Evolutionary conservation across 441 rosid species (phyloP).

Genomic region (Adansonia gregorii): DNA sequence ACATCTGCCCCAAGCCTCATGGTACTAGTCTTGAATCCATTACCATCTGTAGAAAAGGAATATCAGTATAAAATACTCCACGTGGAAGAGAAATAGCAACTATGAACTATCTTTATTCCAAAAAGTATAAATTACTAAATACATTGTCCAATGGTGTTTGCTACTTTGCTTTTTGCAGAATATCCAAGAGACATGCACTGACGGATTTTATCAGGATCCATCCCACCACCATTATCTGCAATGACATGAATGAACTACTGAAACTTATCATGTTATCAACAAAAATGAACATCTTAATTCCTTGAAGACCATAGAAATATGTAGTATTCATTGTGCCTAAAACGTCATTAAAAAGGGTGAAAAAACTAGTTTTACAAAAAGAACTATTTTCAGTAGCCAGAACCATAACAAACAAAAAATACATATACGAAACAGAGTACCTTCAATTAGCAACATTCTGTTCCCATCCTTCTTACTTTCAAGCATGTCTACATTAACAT

Average conservation of each 20-base stretch:
- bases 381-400: background rate
- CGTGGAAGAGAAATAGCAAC: background rate
- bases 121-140: constrained; percentile 22
- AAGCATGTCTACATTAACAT: constrained; percentile 69
- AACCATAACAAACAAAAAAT: background rate
- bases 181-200: too few species aligned
- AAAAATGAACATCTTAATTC: background rate
- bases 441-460: constrained; percentile 82
- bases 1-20: constrained; percentile 99
- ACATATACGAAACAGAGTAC: constrained; percentile 30
- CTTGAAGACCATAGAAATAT: background rate
- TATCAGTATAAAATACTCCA: constrained; percentile 16
- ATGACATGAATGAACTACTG: background rate
- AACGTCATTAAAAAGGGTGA: background rate
- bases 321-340: background rate
- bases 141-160: constrained; percentile 75
- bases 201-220: constrained; percentile 87
- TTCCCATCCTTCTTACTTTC: constrained; percentile 63
- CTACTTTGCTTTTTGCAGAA: too few species aligned
- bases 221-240: constrained; percentile 94
- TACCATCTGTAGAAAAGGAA: constrained; percentile 66
- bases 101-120: background rate
- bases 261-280: background rate
- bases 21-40: constrained; percentile 97
- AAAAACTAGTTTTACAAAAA: background rate